Evolutionary conservation across 2,329 filamentous ascomycete genomes (phyloP), one percentile per base, ranked within the genome.

Genomic region (Epichloe typhina): DNA sequence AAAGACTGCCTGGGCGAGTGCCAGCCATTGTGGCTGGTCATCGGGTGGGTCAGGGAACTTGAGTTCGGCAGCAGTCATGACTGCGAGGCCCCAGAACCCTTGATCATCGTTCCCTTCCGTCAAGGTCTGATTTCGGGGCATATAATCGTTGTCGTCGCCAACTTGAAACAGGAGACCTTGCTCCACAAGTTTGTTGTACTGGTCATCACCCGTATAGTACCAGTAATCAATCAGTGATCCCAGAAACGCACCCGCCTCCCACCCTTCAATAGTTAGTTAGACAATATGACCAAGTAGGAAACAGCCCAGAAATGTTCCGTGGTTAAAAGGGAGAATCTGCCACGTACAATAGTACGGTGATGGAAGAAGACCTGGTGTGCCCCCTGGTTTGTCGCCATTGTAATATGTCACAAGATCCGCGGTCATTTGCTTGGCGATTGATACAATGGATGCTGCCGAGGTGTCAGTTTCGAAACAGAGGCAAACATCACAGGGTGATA

Each of bases 211-310:
- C 0, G 86, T 91, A 63, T 88, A 87, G 62, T 83, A 86, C 86
- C 86, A 94, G 64, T 93, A 93, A 60, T 93, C 86, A 49, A 94
- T 73, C 55, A 93, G 70, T 2, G 83, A 73, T 21, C 78, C 79
- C 66, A 82, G 74, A 72, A 90, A 80, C 51, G 84, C 84, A 49
- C 86, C 86, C 11, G 74, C 83, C 67, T 86, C 84, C 86, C 82
- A 89, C 76, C 76, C 75, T 79, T 51, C 9, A 50, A 45, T 15
- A 50, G 33, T 33, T 47, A 31, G 31, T 52, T 46, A 45, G 49
- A 49, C 31, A 38, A 41, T 13, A 23, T 31, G 17, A 42, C 38
- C 15, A 37, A 31, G 12, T 9, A 3, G 8, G n/a, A 5, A 35
- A 26, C 8, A 8, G 31, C 26, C 11, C 21, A 23, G 17, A 41